Conservation (phyloP, 345 rosid species). For the Heritiera fomes region DNA sequence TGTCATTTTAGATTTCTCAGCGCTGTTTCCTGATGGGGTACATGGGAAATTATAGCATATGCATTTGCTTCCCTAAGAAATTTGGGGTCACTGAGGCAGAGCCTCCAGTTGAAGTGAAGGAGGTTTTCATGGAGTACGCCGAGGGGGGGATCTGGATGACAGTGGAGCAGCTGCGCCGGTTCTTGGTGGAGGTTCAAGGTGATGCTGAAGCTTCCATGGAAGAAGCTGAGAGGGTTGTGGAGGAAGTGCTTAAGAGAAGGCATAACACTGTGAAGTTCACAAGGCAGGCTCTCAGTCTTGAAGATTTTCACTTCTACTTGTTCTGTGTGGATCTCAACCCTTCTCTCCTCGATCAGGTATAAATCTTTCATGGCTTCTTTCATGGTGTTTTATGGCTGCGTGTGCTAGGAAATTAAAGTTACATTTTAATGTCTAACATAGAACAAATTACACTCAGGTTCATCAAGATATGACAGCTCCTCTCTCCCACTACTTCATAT, state of each 20-base stretch:
- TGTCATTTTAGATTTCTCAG: not conserved
- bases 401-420: not conserved
- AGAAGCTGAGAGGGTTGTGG: conserved; percentile 61
- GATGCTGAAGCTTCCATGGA: conserved; percentile 30
- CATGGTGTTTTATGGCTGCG: not conserved
- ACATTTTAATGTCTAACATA: not conserved
- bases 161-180: conserved; percentile 60
- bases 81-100: conserved; percentile 60
- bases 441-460: conserved; percentile 22
- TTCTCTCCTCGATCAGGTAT: conserved; percentile 50
- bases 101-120: conserved; percentile 65
- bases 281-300: conserved; percentile 59
- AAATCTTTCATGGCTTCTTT: conserved; percentile 2
- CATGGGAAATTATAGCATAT: conserved; percentile 71
- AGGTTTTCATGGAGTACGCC: conserved; percentile 54
- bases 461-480: conserved; percentile 71
- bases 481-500: conserved; percentile 80
- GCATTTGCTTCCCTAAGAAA: conserved; percentile 69
- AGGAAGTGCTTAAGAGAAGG: conserved; percentile 51
- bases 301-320: conserved; percentile 58
- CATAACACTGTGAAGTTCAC: conserved; percentile 61
- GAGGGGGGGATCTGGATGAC: conserved; percentile 55
- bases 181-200: conserved; percentile 59
- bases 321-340: conserved; percentile 66
- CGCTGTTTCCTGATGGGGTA: not conserved